Evolutionary conservation across 192 early-diverging fungal species (phyloP), one percentile per base, ranked within the genome.

Genomic region (Linnemannia hyalina): DNA sequence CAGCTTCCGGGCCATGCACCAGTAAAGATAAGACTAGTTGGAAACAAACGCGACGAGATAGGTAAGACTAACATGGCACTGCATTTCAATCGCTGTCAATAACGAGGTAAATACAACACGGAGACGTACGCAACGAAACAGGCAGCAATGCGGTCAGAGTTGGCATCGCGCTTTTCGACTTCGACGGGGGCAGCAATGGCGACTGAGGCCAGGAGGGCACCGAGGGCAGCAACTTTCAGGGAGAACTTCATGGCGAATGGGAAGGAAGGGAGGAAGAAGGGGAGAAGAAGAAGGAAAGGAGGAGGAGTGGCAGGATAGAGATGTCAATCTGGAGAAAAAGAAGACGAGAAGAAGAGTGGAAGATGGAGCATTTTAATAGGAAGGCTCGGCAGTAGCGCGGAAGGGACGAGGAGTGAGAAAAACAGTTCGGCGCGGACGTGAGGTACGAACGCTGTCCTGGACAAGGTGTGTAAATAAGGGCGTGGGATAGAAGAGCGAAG

Each of bases 111-210:
- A 32, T 47, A 44, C 26, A 36, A 41, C 11, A 46, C 0, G 22
- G 1, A 29, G 7, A 23, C 35, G 16, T 54, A 78, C 77, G 22
- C 38, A 10, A 57, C 36, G 16, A 78, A 78, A 36, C 77, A 78
- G 23, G 77, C 69, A 26, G 49, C 68, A 26, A 78, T 78, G 23
- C 77, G 68, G 52, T 70, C 77, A 54, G 77, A 78, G 36, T 71
- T 78, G 52, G 69, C 68, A 71, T 78, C 77, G 46, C 77, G 77
- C 69, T 78, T 78, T 36, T 78, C 77, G n/a, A 73, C 29, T 13
- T 73, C 71, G 42, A 78, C n/a, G 69, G 77, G 77, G 35, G 77
- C 77, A 41, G 52, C 77, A 57, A 57, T 38, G 9, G 49, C 69
- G 16, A 47, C 36, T 32, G 77, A 72, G 47, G 77, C 69, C 6